Conservation (phyloP, 192 early-diverging fungal species). For the Borealophlyctis nickersoniae region DNA sequence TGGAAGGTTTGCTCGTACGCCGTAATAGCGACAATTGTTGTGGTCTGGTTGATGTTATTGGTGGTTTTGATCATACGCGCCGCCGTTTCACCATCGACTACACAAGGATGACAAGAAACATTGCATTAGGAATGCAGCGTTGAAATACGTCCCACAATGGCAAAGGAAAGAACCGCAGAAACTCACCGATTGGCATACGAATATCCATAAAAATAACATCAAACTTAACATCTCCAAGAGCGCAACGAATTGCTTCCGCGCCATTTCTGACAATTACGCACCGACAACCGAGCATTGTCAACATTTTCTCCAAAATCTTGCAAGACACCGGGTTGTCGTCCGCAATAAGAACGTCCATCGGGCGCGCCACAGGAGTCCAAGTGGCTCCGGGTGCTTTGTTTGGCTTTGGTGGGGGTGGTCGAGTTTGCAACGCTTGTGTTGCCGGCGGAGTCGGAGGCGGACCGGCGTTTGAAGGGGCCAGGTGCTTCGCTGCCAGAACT, state of each 20-base stretch:
- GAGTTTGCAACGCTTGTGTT: not conserved
- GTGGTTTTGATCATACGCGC: conserved; percentile 94
- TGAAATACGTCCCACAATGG: not conserved
- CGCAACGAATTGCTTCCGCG: conserved; percentile 84
- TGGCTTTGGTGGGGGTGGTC: conserved; percentile 9
- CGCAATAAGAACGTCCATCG: conserved; percentile 66
- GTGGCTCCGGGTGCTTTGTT: not conserved
- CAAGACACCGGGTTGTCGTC: conserved; percentile 89
- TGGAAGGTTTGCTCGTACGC: conserved; percentile 65
- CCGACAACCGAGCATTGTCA: conserved; percentile 68
- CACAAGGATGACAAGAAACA: conserved; percentile 11
- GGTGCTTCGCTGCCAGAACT: not conserved
- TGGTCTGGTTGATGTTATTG: conserved; percentile 77
- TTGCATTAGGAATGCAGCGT: not conserved
- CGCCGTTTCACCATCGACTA: conserved; percentile 88
- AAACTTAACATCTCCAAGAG: conserved; percentile 84
- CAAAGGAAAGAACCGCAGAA: not conserved
- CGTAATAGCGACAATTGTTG: conserved; percentile 75
- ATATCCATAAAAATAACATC: conserved; percentile 94
- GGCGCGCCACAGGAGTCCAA: not conserved
- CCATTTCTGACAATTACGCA: conserved; percentile 87
- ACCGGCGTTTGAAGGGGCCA: not conserved
- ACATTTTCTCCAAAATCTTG: conserved; percentile 88
- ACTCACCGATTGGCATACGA: conserved; percentile 84
- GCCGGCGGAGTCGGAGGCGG: conserved; percentile 8